These are phyloP conservation scores for Salix suchowensis DNA, from an alignment of 345 rosid genomes.

Conservation along the genomic window DNA sequence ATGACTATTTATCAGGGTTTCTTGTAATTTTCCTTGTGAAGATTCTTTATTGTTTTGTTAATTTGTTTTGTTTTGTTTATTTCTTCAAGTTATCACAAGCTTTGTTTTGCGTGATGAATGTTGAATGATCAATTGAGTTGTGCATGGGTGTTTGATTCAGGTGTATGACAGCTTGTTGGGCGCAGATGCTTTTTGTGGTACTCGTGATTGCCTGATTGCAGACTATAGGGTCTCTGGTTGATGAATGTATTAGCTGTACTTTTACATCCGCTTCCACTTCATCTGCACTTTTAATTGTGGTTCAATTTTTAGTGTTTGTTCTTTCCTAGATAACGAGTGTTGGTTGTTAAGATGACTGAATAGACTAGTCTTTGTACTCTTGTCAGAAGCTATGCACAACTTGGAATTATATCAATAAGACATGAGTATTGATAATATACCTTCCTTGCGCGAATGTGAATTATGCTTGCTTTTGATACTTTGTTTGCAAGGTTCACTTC, in stretches of 20 bases:
- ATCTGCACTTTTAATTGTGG: slow-evolving; percentile 52
- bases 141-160: slow-evolving; percentile 86
- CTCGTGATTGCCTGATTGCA: slow-evolving; percentile 87
- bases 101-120: slow-evolving; percentile 17
- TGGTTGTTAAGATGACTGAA: slow-evolving; percentile 43
- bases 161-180: slow-evolving; percentile 86
- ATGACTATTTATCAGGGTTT: neutral
- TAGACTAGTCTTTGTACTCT: slow-evolving; percentile 45
- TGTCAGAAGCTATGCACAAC: slow-evolving; percentile 26
- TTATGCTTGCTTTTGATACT: neutral
- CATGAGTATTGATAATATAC: neutral
- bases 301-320: slow-evolving; percentile 28
- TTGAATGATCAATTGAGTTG: slow-evolving; percentile 64
- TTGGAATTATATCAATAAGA: slow-evolving; percentile 11
- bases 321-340: slow-evolving; percentile 21
- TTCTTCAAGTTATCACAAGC: slow-evolving; percentile 13
- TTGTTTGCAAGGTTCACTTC: slow-evolving; percentile 2
- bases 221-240: slow-evolving; percentile 62
- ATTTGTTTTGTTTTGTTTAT: neutral
- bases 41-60: neutral
- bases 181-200: slow-evolving; percentile 91
- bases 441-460: neutral
- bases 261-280: slow-evolving; percentile 47
- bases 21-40: neutral
- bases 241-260: slow-evolving; percentile 75